A percentile compares a stretch with the other conserved stretches of the same genome.
Conservation (phyloP, 106 monocot species). For the Cymbidium sinense region DNA sequence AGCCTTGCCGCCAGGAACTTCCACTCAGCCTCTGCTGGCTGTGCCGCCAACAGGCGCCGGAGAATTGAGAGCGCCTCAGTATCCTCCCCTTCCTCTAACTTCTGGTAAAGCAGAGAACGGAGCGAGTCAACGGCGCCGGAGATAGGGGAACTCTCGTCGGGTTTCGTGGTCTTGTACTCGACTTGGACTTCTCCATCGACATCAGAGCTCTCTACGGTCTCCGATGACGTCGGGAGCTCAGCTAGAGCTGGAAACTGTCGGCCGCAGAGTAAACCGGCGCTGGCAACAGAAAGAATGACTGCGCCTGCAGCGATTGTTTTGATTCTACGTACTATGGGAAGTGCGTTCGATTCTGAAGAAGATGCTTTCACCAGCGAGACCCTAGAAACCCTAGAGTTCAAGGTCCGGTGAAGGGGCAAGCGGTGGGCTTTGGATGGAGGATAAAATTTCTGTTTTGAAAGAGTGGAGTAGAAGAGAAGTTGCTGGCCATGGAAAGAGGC, state of each 20-base stretch:
- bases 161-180: slow-evolving; percentile 11
- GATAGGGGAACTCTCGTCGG: not conserved
- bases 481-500: not conserved
- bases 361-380: slow-evolving; percentile 11
- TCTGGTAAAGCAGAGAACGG: slow-evolving; percentile 38
- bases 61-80: slow-evolving; percentile 41
- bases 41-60: slow-evolving; percentile 26
- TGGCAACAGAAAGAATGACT: slow-evolving; percentile 27
- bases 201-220: not conserved
- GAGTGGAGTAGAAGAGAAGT: slow-evolving; percentile 7
- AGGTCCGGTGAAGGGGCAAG: not conserved
- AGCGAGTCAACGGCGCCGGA: slow-evolving; percentile 33
- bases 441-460: not conserved
- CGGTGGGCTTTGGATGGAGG: slow-evolving; percentile 9
- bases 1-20: slow-evolving; percentile 56
- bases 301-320: slow-evolving; percentile 18
- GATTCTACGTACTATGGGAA: slow-evolving; percentile 11
- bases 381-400: not conserved
- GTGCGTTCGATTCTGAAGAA: slow-evolving; percentile 6
- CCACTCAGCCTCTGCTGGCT: slow-evolving; percentile 63
- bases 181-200: slow-evolving; percentile 6
- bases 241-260: slow-evolving; percentile 8
- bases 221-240: slow-evolving; percentile 8
- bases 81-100: slow-evolving; percentile 50
- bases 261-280: slow-evolving; percentile 11